phyloP scores from a whole-genome alignment of 257 asterid species.

The Eustoma russellianum region DNA sequence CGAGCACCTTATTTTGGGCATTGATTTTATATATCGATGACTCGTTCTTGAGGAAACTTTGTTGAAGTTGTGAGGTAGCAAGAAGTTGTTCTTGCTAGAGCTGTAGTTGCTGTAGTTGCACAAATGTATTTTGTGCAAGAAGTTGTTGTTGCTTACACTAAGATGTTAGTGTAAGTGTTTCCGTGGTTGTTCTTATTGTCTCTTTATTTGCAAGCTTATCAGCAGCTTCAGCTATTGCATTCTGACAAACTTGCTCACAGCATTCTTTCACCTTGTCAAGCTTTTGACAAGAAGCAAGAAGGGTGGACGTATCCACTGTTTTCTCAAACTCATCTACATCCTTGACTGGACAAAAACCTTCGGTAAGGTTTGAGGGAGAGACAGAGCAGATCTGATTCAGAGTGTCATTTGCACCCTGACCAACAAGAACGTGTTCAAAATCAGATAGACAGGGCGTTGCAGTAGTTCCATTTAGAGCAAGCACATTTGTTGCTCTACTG shows the following conservation, averaged over 20 bases:
- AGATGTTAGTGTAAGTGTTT: too few species aligned
- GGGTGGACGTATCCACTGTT: conserved; percentile 54
- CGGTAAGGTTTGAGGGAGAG: conserved; percentile 67
- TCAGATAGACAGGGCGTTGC: conserved; percentile 84
- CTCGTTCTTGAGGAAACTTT: too few species aligned
- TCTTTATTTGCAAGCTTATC: conserved; percentile 65
- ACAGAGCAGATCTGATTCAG: conserved; percentile 70
- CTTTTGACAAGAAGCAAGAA: conserved; percentile 77
- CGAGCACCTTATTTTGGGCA: too few species aligned
- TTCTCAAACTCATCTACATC: conserved; percentile 70
- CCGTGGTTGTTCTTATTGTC: too few species aligned
- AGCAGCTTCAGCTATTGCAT: conserved; percentile 79
- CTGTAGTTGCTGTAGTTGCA: too few species aligned
- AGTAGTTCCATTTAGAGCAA: conserved; percentile 56
- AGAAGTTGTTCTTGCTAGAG: too few species aligned
- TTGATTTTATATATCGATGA: too few species aligned
- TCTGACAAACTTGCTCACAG: conserved; percentile 87
- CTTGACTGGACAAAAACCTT: conserved; percentile 82
- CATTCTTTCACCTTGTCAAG: conserved; percentile 83
- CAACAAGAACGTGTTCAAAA: conserved; percentile 65
- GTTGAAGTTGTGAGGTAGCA: too few species aligned
- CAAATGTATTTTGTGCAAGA: too few species aligned
- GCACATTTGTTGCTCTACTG: conserved; percentile 54
- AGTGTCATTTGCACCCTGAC: conserved; percentile 76
- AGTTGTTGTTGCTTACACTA: too few species aligned